A percentile compares a stretch with the other conserved stretches of the same genome.
These are phyloP conservation scores for Reticulomyxa filosa DNA, from an alignment of 78 protist genomes.

Conservation along the genomic window DNA sequence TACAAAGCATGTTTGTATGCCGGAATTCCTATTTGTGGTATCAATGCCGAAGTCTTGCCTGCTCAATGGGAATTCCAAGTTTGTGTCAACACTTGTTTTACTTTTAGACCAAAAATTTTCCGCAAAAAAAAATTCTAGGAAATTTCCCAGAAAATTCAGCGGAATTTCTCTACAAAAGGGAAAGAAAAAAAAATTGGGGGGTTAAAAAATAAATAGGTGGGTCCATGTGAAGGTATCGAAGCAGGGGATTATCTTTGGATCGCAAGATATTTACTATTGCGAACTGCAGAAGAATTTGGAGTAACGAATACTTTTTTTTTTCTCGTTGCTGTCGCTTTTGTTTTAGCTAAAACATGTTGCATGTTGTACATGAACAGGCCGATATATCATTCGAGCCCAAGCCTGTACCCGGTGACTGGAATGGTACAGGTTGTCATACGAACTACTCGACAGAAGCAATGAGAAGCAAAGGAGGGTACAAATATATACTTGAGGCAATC, in stretches of 20 bases:
- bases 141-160: too few relatives aligned
- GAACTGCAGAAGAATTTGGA: too few relatives aligned
- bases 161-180: too few relatives aligned
- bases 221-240: conserved; percentile 59
- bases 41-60: conserved; percentile 71
- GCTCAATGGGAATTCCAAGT: conserved; percentile 76
- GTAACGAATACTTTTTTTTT: conserved; percentile 21
- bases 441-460: conserved; percentile 56
- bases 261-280: too few relatives aligned
- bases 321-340: not conserved
- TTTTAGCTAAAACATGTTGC: conserved; percentile 10
- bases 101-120: not conserved
- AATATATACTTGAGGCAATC: not conserved
- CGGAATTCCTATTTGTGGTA: conserved; percentile 50
- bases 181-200: too few relatives aligned
- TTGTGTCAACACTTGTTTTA: not conserved
- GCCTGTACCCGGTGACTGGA: conserved; percentile 73
- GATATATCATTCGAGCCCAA: conserved; percentile 70
- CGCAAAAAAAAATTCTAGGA: not conserved
- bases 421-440: conserved; percentile 75
- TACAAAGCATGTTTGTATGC: conserved; percentile 45
- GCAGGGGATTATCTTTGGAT: conserved; percentile 46
- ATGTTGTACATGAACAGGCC: too few relatives aligned
- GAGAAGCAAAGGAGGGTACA: conserved; percentile 36
- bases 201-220: conserved; percentile 23